Evolutionary conservation across 352 stramenopile species (phyloP).

Genomic region (Phytophthora idaei): DNA sequence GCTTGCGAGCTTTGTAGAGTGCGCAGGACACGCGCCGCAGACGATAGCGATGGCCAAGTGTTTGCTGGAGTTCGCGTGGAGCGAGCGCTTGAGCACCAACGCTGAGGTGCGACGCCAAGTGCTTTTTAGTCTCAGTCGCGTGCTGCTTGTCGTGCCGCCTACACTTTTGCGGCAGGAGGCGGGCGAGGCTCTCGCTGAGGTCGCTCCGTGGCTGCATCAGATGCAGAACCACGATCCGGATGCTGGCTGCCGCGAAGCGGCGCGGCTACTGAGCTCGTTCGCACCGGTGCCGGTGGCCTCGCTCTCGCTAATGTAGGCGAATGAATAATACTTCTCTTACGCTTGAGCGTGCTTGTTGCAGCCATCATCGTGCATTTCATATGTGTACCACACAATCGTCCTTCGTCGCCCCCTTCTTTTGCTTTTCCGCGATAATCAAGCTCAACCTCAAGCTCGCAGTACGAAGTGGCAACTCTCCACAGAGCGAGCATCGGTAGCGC

Average conservation of each 20-base stretch:
- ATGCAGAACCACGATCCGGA: constrained; percentile 57
- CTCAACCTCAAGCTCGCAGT: constrained; percentile 11
- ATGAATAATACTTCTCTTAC: not conserved
- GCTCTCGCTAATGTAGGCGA: constrained; percentile 23
- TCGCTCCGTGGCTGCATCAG: constrained; percentile 61
- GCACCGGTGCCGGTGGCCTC: constrained; percentile 37
- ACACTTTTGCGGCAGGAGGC: constrained; percentile 63
- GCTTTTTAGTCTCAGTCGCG: constrained; percentile 71
- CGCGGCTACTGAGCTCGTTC: constrained; percentile 58
- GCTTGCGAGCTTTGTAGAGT: constrained; percentile 73
- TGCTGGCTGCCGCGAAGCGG: constrained; percentile 71
- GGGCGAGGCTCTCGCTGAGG: constrained; percentile 46
- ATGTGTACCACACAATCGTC: constrained; percentile 20
- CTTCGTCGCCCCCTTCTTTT: constrained; percentile 33
- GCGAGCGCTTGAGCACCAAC: constrained; percentile 44
- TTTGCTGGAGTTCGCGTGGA: constrained; percentile 75
- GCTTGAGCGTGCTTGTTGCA: not conserved
- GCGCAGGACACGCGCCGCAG: constrained; percentile 58
- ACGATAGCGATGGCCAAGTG: constrained; percentile 73
- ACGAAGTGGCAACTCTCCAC: constrained; percentile 1
- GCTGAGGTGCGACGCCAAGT: constrained; percentile 77
- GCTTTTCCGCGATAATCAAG: constrained; percentile 23
- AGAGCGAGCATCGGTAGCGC: not conserved
- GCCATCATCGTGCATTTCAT: constrained; percentile 6
- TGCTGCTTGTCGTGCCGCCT: constrained; percentile 65